These are phyloP conservation scores for Lachancea thermotolerans DNA, from an alignment of 805 yeast genomes.

Conservation along the genomic window DNA sequence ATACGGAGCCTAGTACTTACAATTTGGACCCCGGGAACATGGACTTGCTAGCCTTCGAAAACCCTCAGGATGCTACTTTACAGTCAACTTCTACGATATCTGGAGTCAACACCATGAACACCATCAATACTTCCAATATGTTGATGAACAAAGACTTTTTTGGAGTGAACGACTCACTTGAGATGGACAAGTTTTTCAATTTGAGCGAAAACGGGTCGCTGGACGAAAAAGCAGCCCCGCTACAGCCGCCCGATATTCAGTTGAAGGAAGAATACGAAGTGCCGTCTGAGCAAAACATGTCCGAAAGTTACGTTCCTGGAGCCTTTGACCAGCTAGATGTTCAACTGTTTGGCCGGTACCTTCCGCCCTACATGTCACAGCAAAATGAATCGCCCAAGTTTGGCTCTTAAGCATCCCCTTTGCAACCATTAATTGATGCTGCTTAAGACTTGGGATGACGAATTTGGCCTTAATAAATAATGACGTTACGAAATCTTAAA, in stretches of 20 bases:
- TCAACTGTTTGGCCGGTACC: slow-evolving; percentile 73
- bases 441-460: background rate
- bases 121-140: slow-evolving; percentile 15
- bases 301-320: slow-evolving; percentile 58
- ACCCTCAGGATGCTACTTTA: background rate
- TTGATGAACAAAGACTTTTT: slow-evolving; percentile 6
- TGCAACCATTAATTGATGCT: background rate
- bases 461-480: background rate
- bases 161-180: slow-evolving; percentile 1
- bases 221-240: slow-evolving; percentile 8
- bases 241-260: slow-evolving; percentile 2
- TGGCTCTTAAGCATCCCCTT: background rate
- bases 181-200: slow-evolving; percentile 8
- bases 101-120: slow-evolving; percentile 17
- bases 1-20: slow-evolving; percentile 4
- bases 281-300: slow-evolving; percentile 8
- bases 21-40: slow-evolving; percentile 2
- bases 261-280: slow-evolving; percentile 1
- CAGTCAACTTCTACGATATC: slow-evolving; percentile 13
- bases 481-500: background rate
- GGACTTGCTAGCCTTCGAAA: slow-evolving; percentile 6
- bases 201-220: slow-evolving; percentile 2
- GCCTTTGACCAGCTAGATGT: slow-evolving; percentile 80
- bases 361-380: slow-evolving; percentile 73
- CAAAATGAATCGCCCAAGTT: slow-evolving; percentile 2